Conservation (phyloP, 176 grass and related monocot genomes). For the Oryza rufipogon region DNA sequence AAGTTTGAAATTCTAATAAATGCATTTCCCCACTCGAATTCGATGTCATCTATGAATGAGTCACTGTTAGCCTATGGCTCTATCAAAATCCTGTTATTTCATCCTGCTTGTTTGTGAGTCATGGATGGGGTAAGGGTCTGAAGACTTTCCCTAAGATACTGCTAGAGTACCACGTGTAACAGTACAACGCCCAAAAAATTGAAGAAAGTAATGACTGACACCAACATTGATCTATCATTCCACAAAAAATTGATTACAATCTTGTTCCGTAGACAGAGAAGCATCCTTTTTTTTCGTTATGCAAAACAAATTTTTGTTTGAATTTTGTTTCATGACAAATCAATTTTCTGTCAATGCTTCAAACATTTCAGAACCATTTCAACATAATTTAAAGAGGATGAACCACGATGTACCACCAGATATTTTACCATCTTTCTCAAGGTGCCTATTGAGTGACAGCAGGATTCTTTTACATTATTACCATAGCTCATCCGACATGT, state of each 20-base stretch:
- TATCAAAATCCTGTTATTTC: not conserved
- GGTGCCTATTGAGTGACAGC: not conserved
- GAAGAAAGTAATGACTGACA: no score
- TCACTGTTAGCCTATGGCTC: not conserved
- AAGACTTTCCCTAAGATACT: not conserved
- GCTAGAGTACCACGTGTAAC: no score
- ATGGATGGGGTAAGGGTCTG: not conserved
- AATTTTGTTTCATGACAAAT: not conserved
- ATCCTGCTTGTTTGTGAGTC: not conserved
- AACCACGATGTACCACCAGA: not conserved
- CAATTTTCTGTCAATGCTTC: not conserved
- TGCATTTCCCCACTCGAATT: slow-evolving; percentile 20
- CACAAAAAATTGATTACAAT: no score
- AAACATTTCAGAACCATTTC: no score
- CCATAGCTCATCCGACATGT: not conserved
- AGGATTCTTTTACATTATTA: not conserved
- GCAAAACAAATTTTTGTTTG: no score
- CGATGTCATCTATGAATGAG: not conserved
- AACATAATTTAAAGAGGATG: no score
- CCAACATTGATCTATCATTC: no score
- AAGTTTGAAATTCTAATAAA: slow-evolving; percentile 25
- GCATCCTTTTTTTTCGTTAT: no score
- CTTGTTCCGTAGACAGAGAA: no score
- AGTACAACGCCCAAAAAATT: no score
- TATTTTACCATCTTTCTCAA: not conserved